These are phyloP conservation scores for Buxus sempervirens DNA, from an alignment of 164 flowering plant species.

Conservation along the genomic window DNA sequence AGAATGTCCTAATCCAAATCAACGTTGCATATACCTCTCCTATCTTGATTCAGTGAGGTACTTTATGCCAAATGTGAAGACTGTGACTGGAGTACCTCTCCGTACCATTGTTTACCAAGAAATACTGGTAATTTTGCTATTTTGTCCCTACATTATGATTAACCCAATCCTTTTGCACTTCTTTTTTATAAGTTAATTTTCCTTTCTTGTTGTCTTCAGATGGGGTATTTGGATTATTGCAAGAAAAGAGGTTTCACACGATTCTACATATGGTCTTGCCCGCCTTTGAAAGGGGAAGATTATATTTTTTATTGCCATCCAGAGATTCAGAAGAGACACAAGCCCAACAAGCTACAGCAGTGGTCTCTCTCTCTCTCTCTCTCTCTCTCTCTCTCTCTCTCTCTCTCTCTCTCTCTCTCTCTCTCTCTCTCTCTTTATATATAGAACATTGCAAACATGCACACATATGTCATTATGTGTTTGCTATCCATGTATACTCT, in stretches of 20 bases:
- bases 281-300: constrained; percentile 16
- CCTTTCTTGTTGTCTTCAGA: constrained; percentile 1
- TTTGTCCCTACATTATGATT: neutral
- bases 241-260: constrained; percentile 22
- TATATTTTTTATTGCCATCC: constrained; percentile 23
- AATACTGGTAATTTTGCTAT: constrained; percentile 11
- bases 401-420: too few relatives aligned
- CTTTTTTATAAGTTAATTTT: neutral
- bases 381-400: constrained; percentile 1
- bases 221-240: constrained; percentile 23
- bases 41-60: constrained; percentile 70
- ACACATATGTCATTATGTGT: neutral
- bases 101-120: constrained; percentile 26
- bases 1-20: constrained; percentile 46
- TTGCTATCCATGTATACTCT: neutral
- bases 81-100: constrained; percentile 22
- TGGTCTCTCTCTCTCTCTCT: constrained; percentile 12
- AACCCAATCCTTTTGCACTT: neutral
- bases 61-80: constrained; percentile 44
- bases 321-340: constrained; percentile 20
- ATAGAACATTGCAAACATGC: too few relatives aligned
- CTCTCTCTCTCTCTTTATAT: neutral
- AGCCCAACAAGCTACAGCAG: constrained; percentile 9
- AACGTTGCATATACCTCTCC: constrained; percentile 48
- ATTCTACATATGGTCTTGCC: constrained; percentile 25